These are phyloP conservation scores for Kazachstania viticola DNA, from an alignment of 805 yeast genomes.

Conservation along the genomic window DNA sequence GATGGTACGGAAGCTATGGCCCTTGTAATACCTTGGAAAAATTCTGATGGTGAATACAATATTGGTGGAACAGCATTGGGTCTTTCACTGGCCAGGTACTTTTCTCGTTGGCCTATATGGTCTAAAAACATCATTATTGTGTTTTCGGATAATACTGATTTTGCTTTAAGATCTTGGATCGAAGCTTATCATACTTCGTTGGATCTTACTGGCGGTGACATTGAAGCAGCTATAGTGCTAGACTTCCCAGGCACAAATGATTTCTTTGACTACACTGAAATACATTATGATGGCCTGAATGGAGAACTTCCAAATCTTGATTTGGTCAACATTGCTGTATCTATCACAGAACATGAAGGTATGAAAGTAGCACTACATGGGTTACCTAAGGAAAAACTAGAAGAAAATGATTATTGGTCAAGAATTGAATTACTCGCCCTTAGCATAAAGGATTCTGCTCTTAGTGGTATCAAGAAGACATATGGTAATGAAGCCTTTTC, in stretches of 20 bases:
- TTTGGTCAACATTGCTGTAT: constrained; percentile 69
- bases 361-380: constrained; percentile 58
- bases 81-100: constrained; percentile 65
- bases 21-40: constrained; percentile 77
- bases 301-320: constrained; percentile 96
- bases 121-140: constrained; percentile 86
- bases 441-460: constrained; percentile 59
- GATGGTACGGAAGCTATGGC: constrained; percentile 95
- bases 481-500: constrained; percentile 85
- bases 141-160: constrained; percentile 59
- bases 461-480: constrained; percentile 53
- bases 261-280: constrained; percentile 59
- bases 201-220: constrained; percentile 84
- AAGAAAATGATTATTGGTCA: constrained; percentile 37
- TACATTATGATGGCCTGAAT: constrained; percentile 77
- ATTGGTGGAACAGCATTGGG: constrained; percentile 72
- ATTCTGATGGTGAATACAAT: constrained; percentile 52
- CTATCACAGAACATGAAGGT: constrained; percentile 65
- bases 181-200: constrained; percentile 81
- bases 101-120: constrained; percentile 85
- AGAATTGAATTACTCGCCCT: constrained; percentile 47
- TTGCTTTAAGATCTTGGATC: constrained; percentile 77
- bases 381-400: constrained; percentile 35
- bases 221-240: constrained; percentile 79
- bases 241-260: constrained; percentile 65